Conservation (phyloP, 768 basidiomycete genomes). For the Lactarius indigo region DNA sequence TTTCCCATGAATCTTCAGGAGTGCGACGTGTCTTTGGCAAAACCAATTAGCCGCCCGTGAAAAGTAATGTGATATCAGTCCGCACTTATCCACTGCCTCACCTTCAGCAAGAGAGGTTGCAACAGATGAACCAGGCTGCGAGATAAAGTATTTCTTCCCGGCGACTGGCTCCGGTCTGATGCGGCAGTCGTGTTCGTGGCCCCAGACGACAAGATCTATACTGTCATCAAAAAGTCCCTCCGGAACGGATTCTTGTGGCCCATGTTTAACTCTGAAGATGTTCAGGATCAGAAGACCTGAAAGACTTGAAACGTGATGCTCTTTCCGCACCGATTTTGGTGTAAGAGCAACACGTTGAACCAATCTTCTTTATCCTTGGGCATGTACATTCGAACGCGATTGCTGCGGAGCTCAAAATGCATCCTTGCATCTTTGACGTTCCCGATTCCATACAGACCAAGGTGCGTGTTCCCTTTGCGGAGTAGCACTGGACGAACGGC, state of each 20-base stretch:
- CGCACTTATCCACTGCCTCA: constrained; percentile 85
- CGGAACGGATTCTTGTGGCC: constrained; percentile 90
- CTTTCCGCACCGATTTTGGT: constrained; percentile 83
- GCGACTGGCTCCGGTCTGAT: constrained; percentile 88
- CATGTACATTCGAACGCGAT: constrained; percentile 95
- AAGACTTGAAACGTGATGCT: background rate
- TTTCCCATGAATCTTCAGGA: constrained; percentile 84
- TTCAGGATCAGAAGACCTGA: background rate
- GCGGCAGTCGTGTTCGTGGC: constrained; percentile 97
- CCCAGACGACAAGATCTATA: constrained; percentile 93
- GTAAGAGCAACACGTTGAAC: constrained; percentile 92
- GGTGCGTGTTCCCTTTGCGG: constrained; percentile 76
- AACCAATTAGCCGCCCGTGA: background rate
- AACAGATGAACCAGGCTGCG: constrained; percentile 92
- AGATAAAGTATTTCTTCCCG: constrained; percentile 87
- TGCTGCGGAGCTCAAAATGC: constrained; percentile 93
- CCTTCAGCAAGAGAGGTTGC: constrained; percentile 94
- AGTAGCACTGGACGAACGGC: constrained; percentile 88
- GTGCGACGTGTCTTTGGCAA: constrained; percentile 74
- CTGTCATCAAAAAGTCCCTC: constrained; percentile 98
- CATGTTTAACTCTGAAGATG: constrained; percentile 77
- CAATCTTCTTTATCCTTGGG: constrained; percentile 86
- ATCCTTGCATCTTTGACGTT: constrained; percentile 96
- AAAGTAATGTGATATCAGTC: background rate
- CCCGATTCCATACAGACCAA: constrained; percentile 95